Conservation (phyloP, 2,329 filamentous ascomycete genomes). For the Capronia coronata region DNA sequence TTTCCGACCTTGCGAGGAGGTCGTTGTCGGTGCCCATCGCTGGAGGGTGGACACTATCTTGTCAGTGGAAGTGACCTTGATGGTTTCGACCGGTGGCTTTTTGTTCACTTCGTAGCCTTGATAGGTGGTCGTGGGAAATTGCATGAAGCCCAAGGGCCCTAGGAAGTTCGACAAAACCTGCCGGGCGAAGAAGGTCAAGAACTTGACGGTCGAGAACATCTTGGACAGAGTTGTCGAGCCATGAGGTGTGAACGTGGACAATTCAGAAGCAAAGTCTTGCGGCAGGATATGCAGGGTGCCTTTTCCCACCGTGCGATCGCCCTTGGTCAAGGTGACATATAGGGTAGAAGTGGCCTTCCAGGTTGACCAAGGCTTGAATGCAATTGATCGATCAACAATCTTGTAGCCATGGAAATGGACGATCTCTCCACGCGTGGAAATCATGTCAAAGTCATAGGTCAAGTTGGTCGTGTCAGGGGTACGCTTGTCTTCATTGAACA, state of each 20-base stretch:
- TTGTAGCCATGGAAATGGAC: conserved; percentile 11
- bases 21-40: conserved; percentile 2
- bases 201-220: conserved; percentile 6
- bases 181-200: conserved; percentile 7
- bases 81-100: conserved; percentile 6
- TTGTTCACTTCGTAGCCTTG: conserved; percentile 9
- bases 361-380: conserved; percentile 7
- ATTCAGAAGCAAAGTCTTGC: conserved; percentile 3
- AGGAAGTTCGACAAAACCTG: conserved; percentile 8
- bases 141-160: conserved; percentile 2
- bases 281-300: conserved; percentile 7
- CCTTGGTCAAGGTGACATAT: conserved; percentile 7
- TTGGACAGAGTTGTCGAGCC: conserved; percentile 1
- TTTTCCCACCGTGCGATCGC: neutral
- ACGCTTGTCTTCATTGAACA: conserved; percentile 5
- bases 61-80: conserved; percentile 6
- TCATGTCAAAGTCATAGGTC: conserved; percentile 9
- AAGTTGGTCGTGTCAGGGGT: conserved; percentile 8
- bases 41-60: conserved; percentile 6
- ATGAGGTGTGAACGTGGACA: conserved; percentile 8
- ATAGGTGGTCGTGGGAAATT: conserved; percentile 5
- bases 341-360: conserved; percentile 12
- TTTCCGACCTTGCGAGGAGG: neutral
- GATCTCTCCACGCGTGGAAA: conserved; percentile 4
- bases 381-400: conserved; percentile 6